Base-by-base conservation (phyloP, 768 basidiomycete species). In the Boletus reticuloceps region DNA sequence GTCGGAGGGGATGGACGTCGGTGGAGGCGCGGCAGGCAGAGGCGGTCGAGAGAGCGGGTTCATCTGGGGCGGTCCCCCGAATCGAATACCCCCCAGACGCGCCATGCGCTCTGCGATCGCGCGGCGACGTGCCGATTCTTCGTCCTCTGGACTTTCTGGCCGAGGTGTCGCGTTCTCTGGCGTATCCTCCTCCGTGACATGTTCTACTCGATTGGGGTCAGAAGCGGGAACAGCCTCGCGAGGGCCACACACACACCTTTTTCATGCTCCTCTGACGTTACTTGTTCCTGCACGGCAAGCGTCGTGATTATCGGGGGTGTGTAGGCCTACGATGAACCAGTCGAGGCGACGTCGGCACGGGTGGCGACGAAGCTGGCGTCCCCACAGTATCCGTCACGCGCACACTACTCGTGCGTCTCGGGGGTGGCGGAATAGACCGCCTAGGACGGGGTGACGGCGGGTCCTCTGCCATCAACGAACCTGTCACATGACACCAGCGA, bases 101-200 rank as follows among this genome's bases (percentile, higher is more conserved):
- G 94, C 94, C 94, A 97, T 95, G n/a, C 94, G 81, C 54, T 96
- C 93, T 1, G 94, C 92, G 37, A 97, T 90, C 2, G 89, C 89
- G 31, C 78, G 79, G 22, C 85, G 80, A 46, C 86, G 78, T 3
- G 70, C 72, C 22, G 82, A 79, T 53, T 81, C 82, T 1, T 74
- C 74, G 48, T 81, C 78, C 54, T 77, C 76, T n/a, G 59, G 64
- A 8, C 59, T 56, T 5, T 60, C 56, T 2, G 60, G 60, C 20
- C 56, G 60, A 7, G 58, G 55, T 9, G 56, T 61, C 41, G 4
- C 44, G 10, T 17, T 36, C 25, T 41, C 56, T 1, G 36, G 45
- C 16, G 29, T 8, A 11, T 64, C 66, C n/a, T 62, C 59, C 9
- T 64, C 65, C 29, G 22, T 32, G 19, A 51, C 41, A 2, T 31